Percentiles rank a stretch among this genome's conserved stretches.
Evolutionary conservation across 2,329 filamentous ascomycete species (phyloP).

Genomic region (Monilinia fructicola): DNA sequence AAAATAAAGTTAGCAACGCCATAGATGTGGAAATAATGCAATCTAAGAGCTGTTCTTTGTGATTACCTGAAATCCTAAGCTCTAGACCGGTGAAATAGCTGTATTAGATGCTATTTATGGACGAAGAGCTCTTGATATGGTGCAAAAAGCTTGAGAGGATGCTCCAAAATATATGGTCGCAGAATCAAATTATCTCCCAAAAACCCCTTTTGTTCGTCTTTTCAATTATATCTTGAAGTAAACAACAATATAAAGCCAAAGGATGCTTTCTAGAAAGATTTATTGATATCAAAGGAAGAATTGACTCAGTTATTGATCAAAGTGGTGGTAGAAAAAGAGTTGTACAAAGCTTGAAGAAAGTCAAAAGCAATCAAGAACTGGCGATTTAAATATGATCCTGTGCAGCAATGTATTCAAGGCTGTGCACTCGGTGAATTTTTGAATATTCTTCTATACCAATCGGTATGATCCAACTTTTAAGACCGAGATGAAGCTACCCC

Average conservation of each 20-base stretch:
- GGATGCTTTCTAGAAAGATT: accelerated
- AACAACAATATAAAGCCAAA: neutral
- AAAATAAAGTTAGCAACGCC: neutral
- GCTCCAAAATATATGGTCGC: neutral
- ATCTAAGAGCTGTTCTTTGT: neutral
- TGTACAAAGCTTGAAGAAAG: neutral
- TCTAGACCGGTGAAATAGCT: accelerated
- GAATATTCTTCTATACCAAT: neutral
- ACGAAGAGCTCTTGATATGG: neutral
- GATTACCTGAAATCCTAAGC: neutral
- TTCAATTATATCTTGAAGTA: accelerated
- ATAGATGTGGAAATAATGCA: neutral
- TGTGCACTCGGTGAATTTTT: neutral
- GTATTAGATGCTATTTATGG: neutral
- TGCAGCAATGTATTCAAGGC: neutral
- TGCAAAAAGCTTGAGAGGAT: neutral
- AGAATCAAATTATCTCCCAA: neutral
- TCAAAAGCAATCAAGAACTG: neutral
- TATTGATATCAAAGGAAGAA: neutral
- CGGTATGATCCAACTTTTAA: neutral
- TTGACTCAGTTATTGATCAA: neutral
- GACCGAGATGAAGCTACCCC: neutral
- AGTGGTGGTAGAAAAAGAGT: neutral
- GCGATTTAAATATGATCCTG: neutral
- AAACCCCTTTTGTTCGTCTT: too few species aligned